Evolutionary conservation across 2,329 filamentous ascomycete species (phyloP).

Genomic region (Claviceps spartinae): DNA sequence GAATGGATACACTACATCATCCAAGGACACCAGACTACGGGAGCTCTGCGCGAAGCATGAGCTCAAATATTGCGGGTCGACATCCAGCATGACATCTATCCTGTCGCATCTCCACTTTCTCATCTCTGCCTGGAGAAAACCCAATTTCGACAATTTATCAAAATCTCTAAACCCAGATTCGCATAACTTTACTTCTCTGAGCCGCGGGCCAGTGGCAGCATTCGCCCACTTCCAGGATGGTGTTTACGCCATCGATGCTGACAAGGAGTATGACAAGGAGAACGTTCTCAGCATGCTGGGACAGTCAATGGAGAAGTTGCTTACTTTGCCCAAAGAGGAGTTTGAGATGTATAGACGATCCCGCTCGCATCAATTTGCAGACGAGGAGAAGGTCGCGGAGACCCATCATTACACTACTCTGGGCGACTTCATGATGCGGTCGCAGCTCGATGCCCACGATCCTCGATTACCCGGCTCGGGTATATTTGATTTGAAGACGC

Average conservation of each 20-base stretch:
- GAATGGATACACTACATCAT: constrained; percentile 82
- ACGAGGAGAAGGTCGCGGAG: constrained; percentile 59
- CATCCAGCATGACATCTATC: constrained; percentile 86
- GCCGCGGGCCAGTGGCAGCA: constrained; percentile 60
- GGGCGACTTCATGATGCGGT: constrained; percentile 85
- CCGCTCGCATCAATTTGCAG: constrained; percentile 53
- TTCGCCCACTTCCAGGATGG: constrained; percentile 76
- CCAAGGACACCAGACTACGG: constrained; percentile 62
- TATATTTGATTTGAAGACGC: constrained; percentile 92
- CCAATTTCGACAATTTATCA: constrained; percentile 56
- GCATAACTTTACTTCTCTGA: constrained; percentile 57
- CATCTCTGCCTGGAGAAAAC: constrained; percentile 65
- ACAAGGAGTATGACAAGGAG: constrained; percentile 77
- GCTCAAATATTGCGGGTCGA: constrained; percentile 85
- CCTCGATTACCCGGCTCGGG: constrained; percentile 75
- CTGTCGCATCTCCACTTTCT: constrained; percentile 88
- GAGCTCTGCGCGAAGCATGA: constrained; percentile 49
- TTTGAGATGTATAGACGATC: constrained; percentile 72
- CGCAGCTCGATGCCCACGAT: constrained; percentile 86
- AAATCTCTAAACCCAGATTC: constrained; percentile 48
- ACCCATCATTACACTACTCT: constrained; percentile 78
- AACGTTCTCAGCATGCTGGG: constrained; percentile 86
- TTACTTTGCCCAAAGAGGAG: constrained; percentile 69
- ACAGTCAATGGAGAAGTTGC: constrained; percentile 90
- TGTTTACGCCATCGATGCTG: constrained; percentile 85